Evolutionary conservation across 2,329 filamentous ascomycete genomes (phyloP), one percentile per base, ranked within the genome.

Genomic region (Talaromyces albobiverticillius): DNA sequence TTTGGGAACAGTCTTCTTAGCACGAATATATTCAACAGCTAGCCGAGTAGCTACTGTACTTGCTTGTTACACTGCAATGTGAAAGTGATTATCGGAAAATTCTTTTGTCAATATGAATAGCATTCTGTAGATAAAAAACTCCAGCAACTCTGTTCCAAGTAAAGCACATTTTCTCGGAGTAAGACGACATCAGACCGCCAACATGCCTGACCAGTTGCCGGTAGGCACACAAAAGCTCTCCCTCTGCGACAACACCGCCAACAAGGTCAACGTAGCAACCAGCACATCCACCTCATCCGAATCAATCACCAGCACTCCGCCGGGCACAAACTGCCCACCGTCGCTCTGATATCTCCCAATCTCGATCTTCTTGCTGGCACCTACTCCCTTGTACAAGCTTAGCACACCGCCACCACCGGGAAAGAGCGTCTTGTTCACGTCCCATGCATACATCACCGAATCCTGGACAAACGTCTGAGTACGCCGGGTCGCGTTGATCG

Each of bases 201-300:
- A 49, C 49, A 70, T 69, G 11, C 67, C 67, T 14, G 34, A 14
- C 34, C 34, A 38, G 16, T 31, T 51, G 26, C 53, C 48, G 9
- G 53, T 51, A 16, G 53, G 53, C 22, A 55, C 38, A 10, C 40
- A 51, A 20, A 55, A 55, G 18, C 53, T 55, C 16, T 55, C 53
- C 26, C 53, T 51, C 42, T 55, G 46, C 25, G 47, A 26, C 14
- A 55, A 26, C 7, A 55, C 53, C 16, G 53, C 41, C 25, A 55
- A 14, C 25, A 55, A 47, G 31, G 41, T 55, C 47, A 55, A 26
- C 18, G 47, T 41, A 13, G 53, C 53, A 46, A 55, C 41, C 25
- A 55, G 6, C 2, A 55, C 53, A 47, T 55, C 53, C 14, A 55
- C 47, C 42, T 55, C 53, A 5, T 51, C 47, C 0, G 53, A 50